Evolutionary conservation across 768 basidiomycete genomes (phyloP), one percentile per base, ranked within the genome.

Genomic region (Termitomyces sp.): DNA sequence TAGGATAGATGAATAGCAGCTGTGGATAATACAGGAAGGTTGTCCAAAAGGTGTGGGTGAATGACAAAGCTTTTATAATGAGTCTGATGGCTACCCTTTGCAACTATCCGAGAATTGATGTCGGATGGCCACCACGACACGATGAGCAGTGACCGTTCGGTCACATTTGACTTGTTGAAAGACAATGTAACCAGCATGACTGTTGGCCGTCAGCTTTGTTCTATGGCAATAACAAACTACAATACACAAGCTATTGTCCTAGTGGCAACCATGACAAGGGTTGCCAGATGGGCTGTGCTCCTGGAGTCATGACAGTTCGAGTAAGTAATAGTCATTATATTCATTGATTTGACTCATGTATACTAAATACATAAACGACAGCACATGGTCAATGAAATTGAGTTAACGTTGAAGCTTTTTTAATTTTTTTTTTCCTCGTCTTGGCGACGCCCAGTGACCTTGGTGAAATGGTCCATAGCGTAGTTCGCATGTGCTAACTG

Each of bases 401-500:
- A 18, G 18, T n/a, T 41, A 3, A 42, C 8, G 3, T 42, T 42
- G n/a, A 42, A 42, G n/a, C n/a, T n/a, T 42, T 45, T 0, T 44
- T 20, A 45, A 34, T 44, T 31, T 41, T 42, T 30, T n/a, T 58
- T 55, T 31, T 76, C 74, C 70, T 87, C 88, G 54, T 87, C 85
- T 52, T 76, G 66, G 59, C 86, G 77, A 50, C 83, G 69, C 8
- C 81, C 86, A 53, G 85, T 81, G 22, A 82, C 67, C 71, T 93
- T 93, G 15, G 76, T 74, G 66, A 93, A 93, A 42, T 75, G 74
- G 58, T 76, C 65, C 92, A 94, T 88, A 33, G 83, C 76, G 67
- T 82, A 79, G 72, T 93, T 89, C 27, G 91, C 89, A 48, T 79
- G 72, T 6, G 88, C 75, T 27, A 86, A 55, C 92, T 93, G 62